Evolutionary conservation across 208 protist genomes (phyloP).

Genomic region (Borovskyia barvae): DNA sequence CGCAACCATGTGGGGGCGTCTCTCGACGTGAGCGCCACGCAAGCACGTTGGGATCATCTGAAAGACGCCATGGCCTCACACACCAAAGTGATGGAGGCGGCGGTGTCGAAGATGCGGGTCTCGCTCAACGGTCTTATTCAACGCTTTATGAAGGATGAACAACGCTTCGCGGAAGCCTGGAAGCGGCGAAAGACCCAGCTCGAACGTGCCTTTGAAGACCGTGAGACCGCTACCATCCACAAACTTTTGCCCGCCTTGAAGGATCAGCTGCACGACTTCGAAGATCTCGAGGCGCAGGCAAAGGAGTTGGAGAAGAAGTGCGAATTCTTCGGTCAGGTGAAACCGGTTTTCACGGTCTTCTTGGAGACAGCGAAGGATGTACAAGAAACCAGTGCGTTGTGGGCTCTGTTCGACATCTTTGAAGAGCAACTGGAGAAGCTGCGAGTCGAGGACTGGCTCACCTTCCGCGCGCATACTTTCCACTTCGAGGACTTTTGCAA

Average conservation of each 20-base stretch:
- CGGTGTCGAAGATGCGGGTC: slow-evolving; percentile 85
- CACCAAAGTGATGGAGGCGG: slow-evolving; percentile 89
- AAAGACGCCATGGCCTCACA: slow-evolving; percentile 88
- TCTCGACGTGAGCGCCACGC: slow-evolving; percentile 79
- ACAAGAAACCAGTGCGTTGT: slow-evolving; percentile 58
- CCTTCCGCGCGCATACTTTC: slow-evolving; percentile 91
- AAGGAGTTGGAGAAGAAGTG: slow-evolving; percentile 87
- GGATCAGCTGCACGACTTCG: slow-evolving; percentile 79
- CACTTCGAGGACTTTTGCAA: slow-evolving; percentile 95
- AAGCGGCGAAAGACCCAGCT: slow-evolving; percentile 83
- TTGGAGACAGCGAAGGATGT: slow-evolving; percentile 63
- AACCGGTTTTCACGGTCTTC: slow-evolving; percentile 75
- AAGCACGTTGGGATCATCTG: slow-evolving; percentile 92
- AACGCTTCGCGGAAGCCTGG: slow-evolving; percentile 91
- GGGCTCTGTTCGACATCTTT: slow-evolving; percentile 88
- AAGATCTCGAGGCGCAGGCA: slow-evolving; percentile 64
- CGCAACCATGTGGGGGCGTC: slow-evolving; percentile 62
- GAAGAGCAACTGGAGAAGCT: slow-evolving; percentile 65
- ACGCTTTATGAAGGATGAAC: slow-evolving; percentile 82
- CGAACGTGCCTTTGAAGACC: slow-evolving; percentile 51
- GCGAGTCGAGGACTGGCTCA: slow-evolving; percentile 93
- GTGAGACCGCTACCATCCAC: slow-evolving; percentile 50
- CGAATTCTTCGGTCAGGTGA: slow-evolving; percentile 88
- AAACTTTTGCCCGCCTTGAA: slow-evolving; percentile 66
- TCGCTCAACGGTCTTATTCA: slow-evolving; percentile 85